Evolutionary conservation across 2,329 filamentous ascomycete species (phyloP), one percentile per base, ranked within the genome.

Genomic region (Pseudogymnoascus destructans): DNA sequence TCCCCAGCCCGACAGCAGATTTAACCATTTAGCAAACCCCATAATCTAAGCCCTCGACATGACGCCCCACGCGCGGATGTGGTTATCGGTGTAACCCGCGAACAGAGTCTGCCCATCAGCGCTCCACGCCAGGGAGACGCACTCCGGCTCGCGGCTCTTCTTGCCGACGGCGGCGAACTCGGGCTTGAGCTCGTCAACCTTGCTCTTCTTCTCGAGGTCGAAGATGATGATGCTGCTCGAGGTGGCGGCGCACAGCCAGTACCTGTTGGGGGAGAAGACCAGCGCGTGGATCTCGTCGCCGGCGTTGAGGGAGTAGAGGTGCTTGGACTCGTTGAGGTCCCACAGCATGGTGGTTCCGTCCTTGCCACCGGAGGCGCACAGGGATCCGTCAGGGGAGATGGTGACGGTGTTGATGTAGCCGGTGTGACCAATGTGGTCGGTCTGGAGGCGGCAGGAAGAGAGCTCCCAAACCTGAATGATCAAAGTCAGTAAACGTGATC

Each of bases 191-290:
- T 97, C 93, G 72, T 97, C 92, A 73, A 97, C 92, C 87, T 96
- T 97, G 87, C 86, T 95, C 91, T 98, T 98, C 91, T 98, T 98
- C 89, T 98, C 93, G 69, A 98, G 85, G 74, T 98, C 93, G 80
- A 98, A 98, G 84, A 98, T 97, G 84, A 96, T 96, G 84, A 98
- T 97, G 84, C 85, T 90, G 79, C 84, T 89, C 73, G 89, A 83
- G 65, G 93, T 98, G 74, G 93, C 93, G 73, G 93, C 93, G 84
- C 93, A 98, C 70, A 98, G 86, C 93, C 93, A 98, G 89, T 98
- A 98, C 77, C 93, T 87, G 89, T 98, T 98, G 74, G 93, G 93
- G 66, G 93, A 97, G 89, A 98, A 98, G 77, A 97, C 93, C 68
- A 98, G 92, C 69, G 93, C 92, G 81, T 98, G 93, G 83, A 98